Base-by-base conservation (phyloP, 2,329 filamentous ascomycete species). In the Fusarium veterinarium region DNA sequence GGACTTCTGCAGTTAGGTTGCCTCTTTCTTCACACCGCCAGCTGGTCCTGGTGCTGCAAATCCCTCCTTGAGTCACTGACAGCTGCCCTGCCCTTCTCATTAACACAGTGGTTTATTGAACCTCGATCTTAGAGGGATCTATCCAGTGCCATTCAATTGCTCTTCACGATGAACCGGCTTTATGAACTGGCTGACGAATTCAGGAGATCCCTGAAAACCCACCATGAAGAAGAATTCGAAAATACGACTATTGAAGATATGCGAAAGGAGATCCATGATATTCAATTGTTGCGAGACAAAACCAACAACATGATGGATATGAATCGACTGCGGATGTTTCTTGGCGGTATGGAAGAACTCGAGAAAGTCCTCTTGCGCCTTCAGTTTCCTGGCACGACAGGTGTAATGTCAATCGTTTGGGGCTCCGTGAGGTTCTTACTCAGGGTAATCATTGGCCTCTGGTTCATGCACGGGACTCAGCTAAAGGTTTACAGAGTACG, bases 281-380 rank as follows among this genome's bases (percentile, higher is more conserved):
- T 67, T 5, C 64, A 67, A 40, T 20, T 2, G 1, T 6, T n/a
- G 0, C 64, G 64, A 31, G 62, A 52, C 1, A 9, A 3, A 13
- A 60, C 23, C 3, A 25, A 37, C 1, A 67, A 28, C 5, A 60
- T 67, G 64, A 67, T 67, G 23, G 65, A 67, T 10, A 67, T 67
- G 64, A 67, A 67, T 35, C 35, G 64, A 4, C 30, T 67, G 0
- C 14, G 17, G 4, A 67, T 67, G 64, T 67, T 67, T 12, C 20
- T 67, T 1, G 3, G 20, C 0, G 64, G 64, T 0, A 52, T 60
- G 7, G 62, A 67, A 6, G 62, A 60, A 2, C 8, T 67, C 1
- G 37, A 60, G 5, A 23, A 46, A 3, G 4, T 35, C 1, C 19
- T 67, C 3, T 4, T 41, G 1, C 23, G 1, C 7, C 20, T 67